These are phyloP conservation scores for Cladosporium sp. DNA, from an alignment of 2,329 filamentous ascomycete genomes.

Conservation along the genomic window DNA sequence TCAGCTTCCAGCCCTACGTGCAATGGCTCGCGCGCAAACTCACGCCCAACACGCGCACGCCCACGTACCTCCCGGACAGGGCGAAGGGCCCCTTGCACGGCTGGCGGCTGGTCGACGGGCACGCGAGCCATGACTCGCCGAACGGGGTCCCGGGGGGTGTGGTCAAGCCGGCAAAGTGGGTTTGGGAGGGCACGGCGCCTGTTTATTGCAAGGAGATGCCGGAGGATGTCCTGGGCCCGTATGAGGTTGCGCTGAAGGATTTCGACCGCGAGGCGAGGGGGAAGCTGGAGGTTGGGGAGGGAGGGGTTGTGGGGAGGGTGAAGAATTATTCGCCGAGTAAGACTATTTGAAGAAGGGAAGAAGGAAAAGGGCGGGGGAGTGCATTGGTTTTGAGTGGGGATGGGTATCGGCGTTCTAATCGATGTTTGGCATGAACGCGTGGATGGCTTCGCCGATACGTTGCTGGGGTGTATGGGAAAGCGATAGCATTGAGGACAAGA, in stretches of 20 bases:
- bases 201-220: conserved; percentile 4
- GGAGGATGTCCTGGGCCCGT: conserved; percentile 5
- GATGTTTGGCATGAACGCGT: too few species aligned
- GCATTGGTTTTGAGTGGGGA: too few species aligned
- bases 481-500: too few species aligned
- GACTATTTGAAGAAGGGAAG: not conserved
- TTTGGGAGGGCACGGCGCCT: not conserved
- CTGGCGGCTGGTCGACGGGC: conserved; percentile 29
- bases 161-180: conserved; percentile 3
- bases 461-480: too few species aligned
- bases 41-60: conserved; percentile 20
- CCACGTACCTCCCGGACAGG: conserved; percentile 14
- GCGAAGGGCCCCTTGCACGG: conserved; percentile 23
- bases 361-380: too few species aligned
- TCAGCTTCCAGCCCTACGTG: conserved; percentile 19
- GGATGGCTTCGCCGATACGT: too few species aligned
- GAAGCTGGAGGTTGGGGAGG: not conserved
- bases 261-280: conserved; percentile 9
- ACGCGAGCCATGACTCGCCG: conserved; percentile 12
- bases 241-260: conserved; percentile 10
- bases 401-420: too few species aligned
- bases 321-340: conserved; percentile 4
- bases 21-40: conserved; percentile 11
- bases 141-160: not conserved
- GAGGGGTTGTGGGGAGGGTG: conserved; percentile 6